phyloP scores from a whole-genome alignment of 805 yeast species.

The Monosporozyma aquatica region DNA sequence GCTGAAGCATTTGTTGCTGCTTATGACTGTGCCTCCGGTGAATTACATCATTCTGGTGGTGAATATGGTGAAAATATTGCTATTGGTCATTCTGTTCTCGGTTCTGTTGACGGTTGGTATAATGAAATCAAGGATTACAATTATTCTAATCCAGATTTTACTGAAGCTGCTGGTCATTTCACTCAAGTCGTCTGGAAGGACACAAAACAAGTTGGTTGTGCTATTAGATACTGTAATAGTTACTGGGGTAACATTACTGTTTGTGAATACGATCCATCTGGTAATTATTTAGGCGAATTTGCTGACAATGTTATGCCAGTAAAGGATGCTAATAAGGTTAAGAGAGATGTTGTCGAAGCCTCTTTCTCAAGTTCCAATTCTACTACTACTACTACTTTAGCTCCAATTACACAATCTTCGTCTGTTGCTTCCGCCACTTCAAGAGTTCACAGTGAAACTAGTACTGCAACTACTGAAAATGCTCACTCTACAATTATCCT shows the following conservation, averaged over 20 bases:
- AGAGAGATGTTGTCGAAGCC: background rate
- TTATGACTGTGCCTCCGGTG: constrained; percentile 45
- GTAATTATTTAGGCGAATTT: constrained; percentile 56
- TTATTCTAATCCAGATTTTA: constrained; percentile 41
- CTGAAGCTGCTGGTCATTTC: constrained; percentile 51
- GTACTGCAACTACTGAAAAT: constrained; percentile 6
- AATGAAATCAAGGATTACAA: constrained; percentile 49
- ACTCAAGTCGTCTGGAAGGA: constrained; percentile 68
- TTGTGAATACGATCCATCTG: constrained; percentile 69
- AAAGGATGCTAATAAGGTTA: background rate
- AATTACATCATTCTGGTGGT: constrained; percentile 47
- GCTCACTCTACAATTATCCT: constrained; percentile 3
- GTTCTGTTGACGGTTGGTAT: constrained; percentile 66
- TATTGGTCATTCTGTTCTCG: constrained; percentile 39
- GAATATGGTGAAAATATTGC: constrained; percentile 71
- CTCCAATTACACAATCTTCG: constrained; percentile 4
- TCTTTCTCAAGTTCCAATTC: constrained; percentile 2
- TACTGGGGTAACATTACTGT: constrained; percentile 54
- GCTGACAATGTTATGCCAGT: constrained; percentile 25
- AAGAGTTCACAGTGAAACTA: constrained; percentile 4
- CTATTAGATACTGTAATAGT: constrained; percentile 47
- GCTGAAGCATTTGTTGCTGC: constrained; percentile 43
- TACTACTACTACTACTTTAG: background rate
- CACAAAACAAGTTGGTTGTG: constrained; percentile 60
- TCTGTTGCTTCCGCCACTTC: constrained; percentile 7